Conservation (phyloP, 2,329 filamentous ascomycete genomes). For the Pseudogymnoascus sp. region DNA sequence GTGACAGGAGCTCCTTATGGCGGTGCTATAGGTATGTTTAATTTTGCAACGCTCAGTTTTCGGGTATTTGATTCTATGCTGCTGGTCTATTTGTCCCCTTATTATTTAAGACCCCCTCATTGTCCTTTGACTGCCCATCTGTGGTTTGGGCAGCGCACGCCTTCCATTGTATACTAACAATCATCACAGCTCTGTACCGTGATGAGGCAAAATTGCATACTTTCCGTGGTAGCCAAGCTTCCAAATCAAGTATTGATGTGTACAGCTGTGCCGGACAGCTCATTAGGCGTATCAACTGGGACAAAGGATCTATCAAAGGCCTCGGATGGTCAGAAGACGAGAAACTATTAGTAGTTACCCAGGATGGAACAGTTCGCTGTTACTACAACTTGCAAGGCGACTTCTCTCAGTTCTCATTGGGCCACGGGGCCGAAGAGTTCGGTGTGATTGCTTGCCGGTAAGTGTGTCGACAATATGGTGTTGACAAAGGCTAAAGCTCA, state of each 20-base stretch:
- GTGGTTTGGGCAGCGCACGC: background rate
- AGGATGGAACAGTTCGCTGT: slow-evolving; percentile 83
- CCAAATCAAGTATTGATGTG: slow-evolving; percentile 82
- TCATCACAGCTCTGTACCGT: slow-evolving; percentile 67
- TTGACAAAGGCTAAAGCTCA: background rate
- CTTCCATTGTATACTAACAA: slow-evolving; percentile 23
- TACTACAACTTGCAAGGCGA: slow-evolving; percentile 86
- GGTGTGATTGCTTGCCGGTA: slow-evolving; percentile 74
- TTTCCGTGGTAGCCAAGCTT: slow-evolving; percentile 61
- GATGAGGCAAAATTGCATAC: slow-evolving; percentile 78
- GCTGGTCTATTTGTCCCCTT: background rate
- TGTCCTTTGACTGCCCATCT: background rate
- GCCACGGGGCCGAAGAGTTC: slow-evolving; percentile 79
- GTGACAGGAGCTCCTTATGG: slow-evolving; percentile 87
- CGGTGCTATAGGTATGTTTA: slow-evolving; percentile 73
- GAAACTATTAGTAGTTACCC: slow-evolving; percentile 76
- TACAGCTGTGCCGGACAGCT: slow-evolving; percentile 90
- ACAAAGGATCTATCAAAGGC: slow-evolving; percentile 77
- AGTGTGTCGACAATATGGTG: slow-evolving; percentile 11
- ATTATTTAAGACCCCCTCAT: background rate
- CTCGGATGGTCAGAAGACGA: slow-evolving; percentile 97
- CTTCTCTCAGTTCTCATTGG: slow-evolving; percentile 88
- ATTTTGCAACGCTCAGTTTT: background rate
- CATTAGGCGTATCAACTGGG: slow-evolving; percentile 81
- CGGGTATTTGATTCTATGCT: background rate